Conservation (phyloP, 495 filamentous ascomycete genomes). For the Penicillium steckii region DNA sequence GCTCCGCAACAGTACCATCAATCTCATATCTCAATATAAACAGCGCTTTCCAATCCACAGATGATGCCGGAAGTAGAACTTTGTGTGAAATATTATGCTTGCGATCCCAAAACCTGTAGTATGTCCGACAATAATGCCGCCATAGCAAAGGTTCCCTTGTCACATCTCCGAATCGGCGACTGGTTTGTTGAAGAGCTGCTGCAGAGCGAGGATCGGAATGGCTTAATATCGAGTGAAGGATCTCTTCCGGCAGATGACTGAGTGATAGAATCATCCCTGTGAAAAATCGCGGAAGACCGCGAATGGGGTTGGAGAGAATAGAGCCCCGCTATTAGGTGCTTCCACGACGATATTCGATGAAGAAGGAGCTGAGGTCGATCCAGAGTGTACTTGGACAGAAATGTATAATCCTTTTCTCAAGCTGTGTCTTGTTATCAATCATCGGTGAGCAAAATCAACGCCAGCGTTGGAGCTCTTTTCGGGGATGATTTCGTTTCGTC, state of each 20-base stretch:
- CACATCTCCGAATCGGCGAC: slow-evolving; percentile 61
- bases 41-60: slow-evolving; percentile 73
- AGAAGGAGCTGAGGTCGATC: neutral
- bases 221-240: slow-evolving; percentile 67
- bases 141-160: slow-evolving; percentile 73
- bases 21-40: slow-evolving; percentile 58
- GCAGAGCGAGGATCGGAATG: slow-evolving; percentile 51
- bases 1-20: slow-evolving; percentile 52
- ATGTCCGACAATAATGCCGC: slow-evolving; percentile 66
- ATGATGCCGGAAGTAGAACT: slow-evolving; percentile 46
- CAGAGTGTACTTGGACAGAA: neutral
- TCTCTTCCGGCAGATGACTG: slow-evolving; percentile 65
- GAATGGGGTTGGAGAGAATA: neutral
- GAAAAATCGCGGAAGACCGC: neutral
- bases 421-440: neutral
- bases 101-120: slow-evolving; percentile 72
- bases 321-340: neutral
- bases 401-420: no score
- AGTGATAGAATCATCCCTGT: slow-evolving; percentile 42
- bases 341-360: no score
- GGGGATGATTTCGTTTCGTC: neutral
- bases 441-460: slow-evolving; percentile 8
- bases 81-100: slow-evolving; percentile 63
- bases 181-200: slow-evolving; percentile 55
- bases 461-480: slow-evolving; percentile 7